A percentile compares a stretch with the other conserved stretches of the same genome.
These are phyloP conservation scores for Cercophora samala DNA, from an alignment of 495 filamentous ascomycete genomes.

Conservation along the genomic window DNA sequence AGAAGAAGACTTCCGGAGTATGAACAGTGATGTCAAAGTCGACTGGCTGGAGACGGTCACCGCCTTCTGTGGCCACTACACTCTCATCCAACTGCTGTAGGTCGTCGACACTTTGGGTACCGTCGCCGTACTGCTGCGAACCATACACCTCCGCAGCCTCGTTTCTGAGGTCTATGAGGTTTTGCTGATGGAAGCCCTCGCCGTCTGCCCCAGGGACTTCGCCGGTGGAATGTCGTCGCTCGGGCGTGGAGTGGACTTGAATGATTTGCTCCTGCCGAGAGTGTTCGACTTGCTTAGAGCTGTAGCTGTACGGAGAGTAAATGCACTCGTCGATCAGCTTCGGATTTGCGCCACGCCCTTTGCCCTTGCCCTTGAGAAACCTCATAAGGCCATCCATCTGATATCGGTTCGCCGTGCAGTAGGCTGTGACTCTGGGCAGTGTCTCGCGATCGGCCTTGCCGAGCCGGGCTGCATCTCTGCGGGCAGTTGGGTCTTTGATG, in stretches of 20 bases:
- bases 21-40: conserved; percentile 76
- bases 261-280: conserved; percentile 29
- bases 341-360: conserved; percentile 71
- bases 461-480: conserved; percentile 86
- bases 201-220: conserved; percentile 18
- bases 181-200: conserved; percentile 21
- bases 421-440: conserved; percentile 88
- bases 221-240: conserved; percentile 50
- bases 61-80: conserved; percentile 16
- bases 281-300: conserved; percentile 32
- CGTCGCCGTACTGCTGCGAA: conserved; percentile 12
- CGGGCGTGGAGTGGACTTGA: conserved; percentile 52
- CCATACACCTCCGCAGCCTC: background rate
- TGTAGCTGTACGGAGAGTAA: conserved; percentile 86
- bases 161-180: conserved; percentile 30
- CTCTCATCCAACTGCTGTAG: conserved; percentile 6
- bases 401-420: conserved; percentile 90
- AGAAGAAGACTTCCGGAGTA: conserved; percentile 91
- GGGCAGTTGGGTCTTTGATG: conserved; percentile 92
- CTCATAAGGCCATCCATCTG: conserved; percentile 81
- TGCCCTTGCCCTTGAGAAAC: conserved; percentile 78
- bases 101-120: conserved; percentile 5
- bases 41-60: conserved; percentile 29
- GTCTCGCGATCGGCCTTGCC: conserved; percentile 89
- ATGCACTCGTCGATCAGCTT: conserved; percentile 96